Base-by-base conservation (phyloP, 163 green algal species). In the Volvox carteri region DNA sequence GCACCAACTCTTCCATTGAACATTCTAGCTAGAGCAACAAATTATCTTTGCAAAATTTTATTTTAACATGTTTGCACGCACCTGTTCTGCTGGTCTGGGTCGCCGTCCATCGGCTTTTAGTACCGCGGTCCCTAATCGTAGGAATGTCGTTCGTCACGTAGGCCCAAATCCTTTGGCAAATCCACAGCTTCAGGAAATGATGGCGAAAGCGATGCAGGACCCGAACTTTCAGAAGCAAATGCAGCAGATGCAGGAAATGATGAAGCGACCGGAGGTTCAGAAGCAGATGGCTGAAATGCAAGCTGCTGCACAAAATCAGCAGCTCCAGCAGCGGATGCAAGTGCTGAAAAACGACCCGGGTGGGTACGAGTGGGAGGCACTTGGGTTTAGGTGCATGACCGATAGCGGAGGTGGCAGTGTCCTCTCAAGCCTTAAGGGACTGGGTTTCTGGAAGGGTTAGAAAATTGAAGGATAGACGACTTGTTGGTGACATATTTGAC, bases 271-370 rank as follows among this genome's bases (percentile, higher is more conserved):
- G 0, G 92, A 92, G 65, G 80, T 94, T 30, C 92, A 94, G 87
- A 67, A 91, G 84, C 90, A 94, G 84, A 90, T 94, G 90, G 78
- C 84, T 3, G 78, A 91, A 46, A 93, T 93, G 91, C 84, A 93
- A 65, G 83, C 83, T 4, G 60, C 73, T 28, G 92, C 94, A 91
- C 88, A 91, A 62, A 94, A 93, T 65, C 72, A 90, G 78, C 68
- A 86, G 83, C 77, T 94, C 30, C 84, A 94, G 81, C 75, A 92
- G 77, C 86, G 87, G 28, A 90, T 94, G 90, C 54, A 88, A 37
- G 25, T 68, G 67, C 83, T 94, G 14, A 90, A 86, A 72, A 72
- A 90, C 52, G 91, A 94, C 70, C 91, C 91, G 4, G 90, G 86
- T 92, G 35, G 9, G 81, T 46, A 78, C 14, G 48, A 41, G 62